These are phyloP conservation scores for Phoma sp. DNA, from an alignment of 2,329 filamentous ascomycete genomes.

Conservation along the genomic window DNA sequence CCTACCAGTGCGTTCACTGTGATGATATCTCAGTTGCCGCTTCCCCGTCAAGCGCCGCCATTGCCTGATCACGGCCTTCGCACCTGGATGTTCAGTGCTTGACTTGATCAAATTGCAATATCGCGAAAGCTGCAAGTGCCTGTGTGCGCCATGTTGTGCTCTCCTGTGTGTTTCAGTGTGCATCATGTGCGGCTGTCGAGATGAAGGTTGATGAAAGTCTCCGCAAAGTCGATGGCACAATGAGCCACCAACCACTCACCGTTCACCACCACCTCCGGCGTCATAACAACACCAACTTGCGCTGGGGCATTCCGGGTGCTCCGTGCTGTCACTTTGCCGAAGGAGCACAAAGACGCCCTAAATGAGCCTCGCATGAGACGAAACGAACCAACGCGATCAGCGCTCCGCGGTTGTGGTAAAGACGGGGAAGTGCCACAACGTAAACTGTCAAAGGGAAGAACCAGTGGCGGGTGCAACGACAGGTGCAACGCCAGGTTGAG, in stretches of 20 bases:
- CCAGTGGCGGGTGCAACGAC: constrained; percentile 1
- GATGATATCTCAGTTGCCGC: neutral
- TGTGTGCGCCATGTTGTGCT: neutral
- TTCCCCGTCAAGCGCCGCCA: neutral
- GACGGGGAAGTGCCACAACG: constrained; percentile 9
- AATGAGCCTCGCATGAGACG: constrained; percentile 15
- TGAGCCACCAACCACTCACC: neutral
- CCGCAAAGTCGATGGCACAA: neutral
- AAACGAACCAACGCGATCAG: constrained; percentile 7
- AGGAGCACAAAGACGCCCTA: constrained; percentile 1
- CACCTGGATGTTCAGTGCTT: neutral
- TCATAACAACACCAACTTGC: constrained; percentile 2
- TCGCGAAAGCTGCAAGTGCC: neutral
- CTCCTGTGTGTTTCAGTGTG: neutral
- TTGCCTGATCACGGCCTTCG: neutral
- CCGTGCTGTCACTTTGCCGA: constrained; percentile 1
- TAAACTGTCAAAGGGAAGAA: constrained; percentile 3
- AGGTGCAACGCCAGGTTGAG: constrained; percentile 1
- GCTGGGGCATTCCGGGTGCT: constrained; percentile 8
- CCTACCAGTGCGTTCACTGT: neutral
- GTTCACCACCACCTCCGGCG: neutral
- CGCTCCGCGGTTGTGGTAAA: constrained; percentile 9
- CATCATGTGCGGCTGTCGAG: neutral
- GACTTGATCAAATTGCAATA: neutral
- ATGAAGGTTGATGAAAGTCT: neutral